These are phyloP conservation scores for Spizellomyces punctatus DNA, from an alignment of 192 early-diverging fungal species.

Conservation along the genomic window DNA sequence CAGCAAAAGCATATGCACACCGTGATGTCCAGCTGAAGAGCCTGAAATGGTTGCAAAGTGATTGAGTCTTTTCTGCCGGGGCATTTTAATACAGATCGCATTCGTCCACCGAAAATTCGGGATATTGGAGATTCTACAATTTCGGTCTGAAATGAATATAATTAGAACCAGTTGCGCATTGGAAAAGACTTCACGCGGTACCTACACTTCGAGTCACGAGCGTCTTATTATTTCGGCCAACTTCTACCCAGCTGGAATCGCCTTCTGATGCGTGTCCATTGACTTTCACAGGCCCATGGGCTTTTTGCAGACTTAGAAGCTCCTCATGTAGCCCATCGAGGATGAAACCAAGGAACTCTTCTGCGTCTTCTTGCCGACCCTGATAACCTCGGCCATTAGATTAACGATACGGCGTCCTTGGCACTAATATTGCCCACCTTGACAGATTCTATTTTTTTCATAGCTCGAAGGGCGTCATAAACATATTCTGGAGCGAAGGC, in stretches of 20 bases:
- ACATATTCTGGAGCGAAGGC: conserved; percentile 91
- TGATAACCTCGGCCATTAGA: conserved; percentile 15
- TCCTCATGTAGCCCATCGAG: conserved; percentile 97
- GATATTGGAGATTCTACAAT: conserved; percentile 56
- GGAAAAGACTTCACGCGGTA: no score
- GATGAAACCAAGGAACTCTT: conserved; percentile 93
- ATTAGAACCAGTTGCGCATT: no score
- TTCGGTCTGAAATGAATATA: background rate
- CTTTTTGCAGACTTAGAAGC: conserved; percentile 35
- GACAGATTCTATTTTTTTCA: conserved; percentile 79
- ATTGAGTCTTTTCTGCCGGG: conserved; percentile 77
- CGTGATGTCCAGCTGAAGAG: conserved; percentile 86
- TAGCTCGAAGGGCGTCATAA: conserved; percentile 81
- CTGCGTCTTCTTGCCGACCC: conserved; percentile 96
- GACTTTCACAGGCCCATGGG: conserved; percentile 6
- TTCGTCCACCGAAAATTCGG: conserved; percentile 81
- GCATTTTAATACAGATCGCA: conserved; percentile 75
- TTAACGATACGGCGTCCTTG: background rate
- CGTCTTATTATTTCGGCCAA: conserved; percentile 83
- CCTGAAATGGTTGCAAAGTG: conserved; percentile 85
- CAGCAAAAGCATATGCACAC: conserved; percentile 32
- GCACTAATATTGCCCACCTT: conserved; percentile 47
- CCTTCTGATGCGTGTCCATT: conserved; percentile 17
- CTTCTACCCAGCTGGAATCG: conserved; percentile 79
- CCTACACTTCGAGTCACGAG: conserved; percentile 52